phyloP scores from a whole-genome alignment of 1,139 yeast genomes.

The Yamadazyma diddensiae region DNA sequence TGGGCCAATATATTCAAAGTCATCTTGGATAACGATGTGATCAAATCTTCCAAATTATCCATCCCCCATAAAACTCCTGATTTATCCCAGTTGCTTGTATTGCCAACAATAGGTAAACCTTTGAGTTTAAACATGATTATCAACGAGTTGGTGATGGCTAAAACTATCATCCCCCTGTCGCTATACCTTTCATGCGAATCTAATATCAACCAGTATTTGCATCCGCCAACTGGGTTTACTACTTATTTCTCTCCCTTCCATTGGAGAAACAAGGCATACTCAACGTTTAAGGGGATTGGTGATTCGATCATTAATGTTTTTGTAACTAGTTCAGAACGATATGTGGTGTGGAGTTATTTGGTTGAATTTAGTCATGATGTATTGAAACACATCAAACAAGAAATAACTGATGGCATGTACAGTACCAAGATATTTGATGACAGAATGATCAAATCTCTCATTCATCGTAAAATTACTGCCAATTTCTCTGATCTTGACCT shows the following conservation, averaged over 20 bases:
- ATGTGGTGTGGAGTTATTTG: constrained; percentile 25
- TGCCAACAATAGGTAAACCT: constrained; percentile 33
- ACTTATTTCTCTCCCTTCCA: constrained; percentile 19
- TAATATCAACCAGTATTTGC: constrained; percentile 11
- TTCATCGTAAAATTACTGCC: constrained; percentile 11
- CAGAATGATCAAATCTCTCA: constrained; percentile 14
- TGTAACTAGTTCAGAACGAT: constrained; percentile 20
- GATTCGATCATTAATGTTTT: constrained; percentile 3
- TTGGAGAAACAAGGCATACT: constrained; percentile 15
- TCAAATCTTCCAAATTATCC: constrained; percentile 18
- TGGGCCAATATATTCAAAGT: constrained; percentile 43
- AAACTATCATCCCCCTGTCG: constrained; percentile 24
- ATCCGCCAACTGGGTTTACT: constrained; percentile 9
- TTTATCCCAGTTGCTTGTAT: constrained; percentile 18
- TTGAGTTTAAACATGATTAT: constrained; percentile 21
- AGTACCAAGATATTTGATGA: constrained; percentile 21
- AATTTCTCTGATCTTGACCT: constrained; percentile 22
- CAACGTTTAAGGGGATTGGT: constrained; percentile 3
- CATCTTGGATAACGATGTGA: constrained; percentile 18
- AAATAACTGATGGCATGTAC: constrained; percentile 16
- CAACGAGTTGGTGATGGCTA: constrained; percentile 23
- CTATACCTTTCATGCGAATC: constrained; percentile 13
- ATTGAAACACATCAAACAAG: constrained; percentile 7
- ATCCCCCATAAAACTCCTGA: constrained; percentile 23
- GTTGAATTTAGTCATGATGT: constrained; percentile 15